Conservation (phyloP, 164 flowering plant species). For the Piper longum region DNA sequence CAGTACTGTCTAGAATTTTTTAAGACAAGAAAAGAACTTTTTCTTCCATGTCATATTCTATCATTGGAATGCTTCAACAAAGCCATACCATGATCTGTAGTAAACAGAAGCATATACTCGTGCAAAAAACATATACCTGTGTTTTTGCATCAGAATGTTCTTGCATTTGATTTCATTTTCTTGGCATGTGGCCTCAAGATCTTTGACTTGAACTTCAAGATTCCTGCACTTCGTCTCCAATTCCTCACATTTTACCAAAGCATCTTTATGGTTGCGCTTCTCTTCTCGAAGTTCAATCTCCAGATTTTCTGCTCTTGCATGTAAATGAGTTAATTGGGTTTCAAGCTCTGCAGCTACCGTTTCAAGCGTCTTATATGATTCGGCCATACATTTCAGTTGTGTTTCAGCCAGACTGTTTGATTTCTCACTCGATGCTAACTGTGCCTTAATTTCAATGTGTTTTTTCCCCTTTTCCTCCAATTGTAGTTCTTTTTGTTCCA, state of each 20-base stretch:
- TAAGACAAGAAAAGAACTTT: no score
- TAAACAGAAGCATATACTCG: no score
- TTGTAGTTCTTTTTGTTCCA: constrained; percentile 45
- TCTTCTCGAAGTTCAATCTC: constrained; percentile 69
- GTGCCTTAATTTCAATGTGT: constrained; percentile 53
- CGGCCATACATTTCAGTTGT: constrained; percentile 97
- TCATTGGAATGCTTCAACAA: no score
- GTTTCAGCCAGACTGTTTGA: constrained; percentile 83
- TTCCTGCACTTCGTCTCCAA: constrained; percentile 4
- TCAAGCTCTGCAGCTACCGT: constrained; percentile 50
- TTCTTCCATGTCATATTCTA: no score
- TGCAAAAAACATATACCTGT: constrained; percentile 30
- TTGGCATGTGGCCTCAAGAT: constrained; percentile 33
- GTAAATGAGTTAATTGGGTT: constrained; percentile 45
- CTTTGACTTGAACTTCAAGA: constrained; percentile 13
- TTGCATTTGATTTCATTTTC: constrained; percentile 6
- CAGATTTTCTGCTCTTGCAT: constrained; percentile 35
- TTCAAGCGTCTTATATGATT: constrained; percentile 87
- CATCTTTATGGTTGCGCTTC: constrained; percentile 40
- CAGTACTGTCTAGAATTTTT: no score
- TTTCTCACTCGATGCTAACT: constrained; percentile 59
- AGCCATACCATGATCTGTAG: no score
- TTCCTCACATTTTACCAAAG: constrained; percentile 28
- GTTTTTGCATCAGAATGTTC: constrained; percentile 29
- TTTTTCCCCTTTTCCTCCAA: constrained; percentile 58